Evolutionary conservation across 345 rosid genomes (phyloP), one percentile per base, ranked within the genome.

Genomic region (Brassica juncea): DNA sequence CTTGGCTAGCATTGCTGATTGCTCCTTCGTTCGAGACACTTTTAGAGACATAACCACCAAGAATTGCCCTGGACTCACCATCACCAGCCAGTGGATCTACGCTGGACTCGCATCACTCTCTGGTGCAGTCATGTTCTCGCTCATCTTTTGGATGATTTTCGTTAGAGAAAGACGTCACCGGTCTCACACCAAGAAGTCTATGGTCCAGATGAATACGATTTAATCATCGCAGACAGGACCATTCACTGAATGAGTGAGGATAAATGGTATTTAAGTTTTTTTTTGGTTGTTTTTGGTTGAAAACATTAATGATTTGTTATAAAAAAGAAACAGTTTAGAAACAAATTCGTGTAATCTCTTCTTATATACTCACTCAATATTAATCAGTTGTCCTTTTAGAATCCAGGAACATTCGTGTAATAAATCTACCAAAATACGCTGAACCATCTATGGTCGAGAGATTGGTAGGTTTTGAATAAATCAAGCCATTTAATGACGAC

Each of bases 41-140:
- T 85, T 89, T 39, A 73, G 27, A 5, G 80, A 60, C 70, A 82
- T 87, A 72, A 73, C 19, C 8, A 55, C 72, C 4, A 64, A 84
- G 52, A 75, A 86, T 59, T 87, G 88, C 44, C 89, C 88, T 6
- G 76, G 81, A 35, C 74, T 87, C 8, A 84, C 71, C 47, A 79
- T 63, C 1, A 84, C 83, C 3, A 87, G 85, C 42, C 70, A 82
- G 78, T 84, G 82, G 86, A 84, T 89, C 69, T 85, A 74, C 71
- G 70, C 84, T 6, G 92, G 90, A 0, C 70, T 86, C 23, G 82
- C 81, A 0, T 83, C 84, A 19, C 85, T 85, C 60, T 87, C 90
- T 14, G 71, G 58, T 15, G 84, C 85, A 21, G 78, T 84, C 8
- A 87, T 88, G 90, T 35, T 86, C 52, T 83, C 87, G 12, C 52